Conservation (phyloP, 768 basidiomycete genomes). For the Paxillus involutus region DNA sequence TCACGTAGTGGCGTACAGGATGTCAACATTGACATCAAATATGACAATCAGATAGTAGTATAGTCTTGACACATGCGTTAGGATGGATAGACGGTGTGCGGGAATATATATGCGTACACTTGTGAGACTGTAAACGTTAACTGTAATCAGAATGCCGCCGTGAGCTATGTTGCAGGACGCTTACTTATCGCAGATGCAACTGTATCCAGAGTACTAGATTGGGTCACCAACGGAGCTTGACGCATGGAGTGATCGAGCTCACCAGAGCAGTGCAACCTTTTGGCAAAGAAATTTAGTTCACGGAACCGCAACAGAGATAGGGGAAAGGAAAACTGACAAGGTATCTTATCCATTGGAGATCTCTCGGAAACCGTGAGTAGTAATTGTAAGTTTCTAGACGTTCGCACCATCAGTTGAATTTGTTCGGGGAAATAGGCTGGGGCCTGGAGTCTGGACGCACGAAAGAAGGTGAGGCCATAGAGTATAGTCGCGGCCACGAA, state of each 20-base stretch:
- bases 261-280: slow-evolving; percentile 25
- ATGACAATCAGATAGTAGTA: slow-evolving; percentile 29
- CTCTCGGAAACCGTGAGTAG: slow-evolving; percentile 26
- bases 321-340: slow-evolving; percentile 13
- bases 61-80: slow-evolving; percentile 18
- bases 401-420: neutral
- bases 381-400: slow-evolving; percentile 29
- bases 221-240: neutral
- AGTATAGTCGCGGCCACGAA: slow-evolving; percentile 25
- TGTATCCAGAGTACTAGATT: slow-evolving; percentile 23
- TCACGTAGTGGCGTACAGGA: slow-evolving; percentile 28
- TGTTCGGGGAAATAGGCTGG: neutral
- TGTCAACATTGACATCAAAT: slow-evolving; percentile 21
- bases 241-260: neutral
- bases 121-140: slow-evolving; percentile 20
- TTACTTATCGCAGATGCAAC: slow-evolving; percentile 23
- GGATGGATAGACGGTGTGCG: neutral
- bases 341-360: slow-evolving; percentile 15
- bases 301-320: neutral
- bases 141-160: slow-evolving; percentile 2
- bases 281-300: neutral
- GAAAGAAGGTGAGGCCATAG: slow-evolving; percentile 36
- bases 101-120: slow-evolving; percentile 16
- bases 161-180: neutral
- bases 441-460: slow-evolving; percentile 10